Conservation (phyloP, 305 asterid species). For the Petunia hybrid region DNA sequence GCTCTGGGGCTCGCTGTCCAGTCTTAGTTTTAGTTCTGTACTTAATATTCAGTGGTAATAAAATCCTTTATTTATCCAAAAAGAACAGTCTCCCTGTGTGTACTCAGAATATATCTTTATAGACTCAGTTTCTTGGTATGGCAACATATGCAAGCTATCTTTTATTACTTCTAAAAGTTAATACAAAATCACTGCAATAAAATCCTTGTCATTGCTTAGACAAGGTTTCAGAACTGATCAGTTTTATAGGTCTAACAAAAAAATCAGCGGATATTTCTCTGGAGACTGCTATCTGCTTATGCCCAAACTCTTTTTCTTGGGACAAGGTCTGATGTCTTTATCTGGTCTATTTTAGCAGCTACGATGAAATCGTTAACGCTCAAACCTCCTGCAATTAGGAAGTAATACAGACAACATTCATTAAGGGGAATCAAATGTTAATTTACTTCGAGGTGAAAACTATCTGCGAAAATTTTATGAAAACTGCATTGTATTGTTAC, state of each 20-base stretch:
- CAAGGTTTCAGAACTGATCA: neutral
- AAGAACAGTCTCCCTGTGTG: too few species aligned
- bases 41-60: too few species aligned
- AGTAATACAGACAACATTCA: neutral
- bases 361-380: constrained; percentile 90
- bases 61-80: too few species aligned
- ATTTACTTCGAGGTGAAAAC: neutral
- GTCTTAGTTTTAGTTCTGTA: too few species aligned
- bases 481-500: neutral
- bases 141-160: neutral
- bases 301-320: constrained; percentile 92
- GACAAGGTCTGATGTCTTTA: constrained; percentile 80
- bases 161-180: neutral
- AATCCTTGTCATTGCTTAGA: neutral
- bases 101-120: neutral
- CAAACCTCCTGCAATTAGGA: constrained; percentile 74
- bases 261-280: neutral
- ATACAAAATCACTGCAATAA: neutral
- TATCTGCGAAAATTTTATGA: neutral
- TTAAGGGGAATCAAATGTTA: neutral
- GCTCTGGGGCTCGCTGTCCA: too few species aligned
- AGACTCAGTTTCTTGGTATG: neutral
- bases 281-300: constrained; percentile 34
- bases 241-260: too few species aligned
- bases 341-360: constrained; percentile 83